Evolutionary conservation across 208 protist genomes (phyloP).

Genomic region (Crithidia sp.): DNA sequence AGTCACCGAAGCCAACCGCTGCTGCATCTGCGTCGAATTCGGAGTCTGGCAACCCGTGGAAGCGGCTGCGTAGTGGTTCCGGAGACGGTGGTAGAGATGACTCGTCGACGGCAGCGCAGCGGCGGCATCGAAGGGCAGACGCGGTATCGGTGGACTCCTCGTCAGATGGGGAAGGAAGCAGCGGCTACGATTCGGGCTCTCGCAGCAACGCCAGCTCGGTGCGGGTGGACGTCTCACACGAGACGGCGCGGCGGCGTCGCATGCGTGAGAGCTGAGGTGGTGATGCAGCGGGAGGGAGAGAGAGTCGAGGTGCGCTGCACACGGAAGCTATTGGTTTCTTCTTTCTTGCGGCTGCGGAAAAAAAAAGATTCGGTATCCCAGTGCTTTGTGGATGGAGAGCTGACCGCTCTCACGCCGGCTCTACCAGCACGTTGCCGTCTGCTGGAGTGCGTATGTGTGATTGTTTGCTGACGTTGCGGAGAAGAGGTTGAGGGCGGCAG

Average conservation of each 20-base stretch:
- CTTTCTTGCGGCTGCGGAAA: too few species aligned
- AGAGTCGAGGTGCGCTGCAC: too few species aligned
- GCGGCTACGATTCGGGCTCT: slow-evolving; percentile 6
- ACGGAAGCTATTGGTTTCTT: too few species aligned
- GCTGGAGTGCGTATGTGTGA: too few species aligned
- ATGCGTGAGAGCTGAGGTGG: slow-evolving; percentile 10
- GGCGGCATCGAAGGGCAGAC: background rate
- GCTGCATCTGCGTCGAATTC: background rate
- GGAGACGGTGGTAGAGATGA: background rate
- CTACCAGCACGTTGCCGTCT: too few species aligned
- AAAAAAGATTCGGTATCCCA: too few species aligned
- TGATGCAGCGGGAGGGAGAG: background rate
- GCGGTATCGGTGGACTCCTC: background rate
- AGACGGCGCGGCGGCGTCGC: slow-evolving; percentile 18
- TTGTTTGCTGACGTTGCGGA: too few species aligned
- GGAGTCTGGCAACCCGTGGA: slow-evolving; percentile 14
- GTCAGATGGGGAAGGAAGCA: background rate
- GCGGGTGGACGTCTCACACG: slow-evolving; percentile 28
- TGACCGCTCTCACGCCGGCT: too few species aligned
- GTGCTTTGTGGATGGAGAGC: too few species aligned
- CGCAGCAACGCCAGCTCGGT: slow-evolving; percentile 55
- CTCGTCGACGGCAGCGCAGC: too few species aligned
- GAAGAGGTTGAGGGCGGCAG: too few species aligned
- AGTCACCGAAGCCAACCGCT: background rate
- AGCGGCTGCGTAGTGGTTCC: slow-evolving; percentile 15